These are phyloP conservation scores for Crithidia expoeki DNA, from an alignment of 208 protist genomes.

Conservation along the genomic window DNA sequence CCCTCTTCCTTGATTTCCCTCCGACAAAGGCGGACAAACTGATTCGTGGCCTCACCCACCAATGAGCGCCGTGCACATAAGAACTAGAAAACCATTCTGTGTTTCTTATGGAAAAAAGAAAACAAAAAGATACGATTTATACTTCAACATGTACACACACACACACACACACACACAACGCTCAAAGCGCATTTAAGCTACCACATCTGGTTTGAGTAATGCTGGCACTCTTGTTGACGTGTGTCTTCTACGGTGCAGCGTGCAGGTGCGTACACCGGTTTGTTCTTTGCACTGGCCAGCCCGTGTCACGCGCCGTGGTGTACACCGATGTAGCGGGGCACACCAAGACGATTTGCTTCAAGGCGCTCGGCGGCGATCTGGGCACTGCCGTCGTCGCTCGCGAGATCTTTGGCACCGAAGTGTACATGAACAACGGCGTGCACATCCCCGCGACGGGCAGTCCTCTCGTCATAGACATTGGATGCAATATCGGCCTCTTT, in stretches of 20 bases:
- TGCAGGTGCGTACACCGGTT: slow-evolving; percentile 23
- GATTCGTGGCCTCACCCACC: too few species aligned
- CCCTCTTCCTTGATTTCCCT: background rate
- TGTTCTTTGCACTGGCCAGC: slow-evolving; percentile 19
- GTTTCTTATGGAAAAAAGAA: too few species aligned
- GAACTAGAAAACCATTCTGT: too few species aligned
- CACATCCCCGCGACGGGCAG: slow-evolving; percentile 1
- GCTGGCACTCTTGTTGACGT: background rate
- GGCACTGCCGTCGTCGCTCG: slow-evolving; percentile 36
- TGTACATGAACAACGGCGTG: slow-evolving; percentile 47
- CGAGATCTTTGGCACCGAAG: slow-evolving; percentile 43
- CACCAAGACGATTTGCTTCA: slow-evolving; percentile 2
- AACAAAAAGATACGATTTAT: too few species aligned
- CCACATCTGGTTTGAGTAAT: background rate
- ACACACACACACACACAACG: too few species aligned
- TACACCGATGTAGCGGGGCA: slow-evolving; percentile 8
- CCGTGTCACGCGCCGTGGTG: background rate
- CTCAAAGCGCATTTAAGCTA: too few species aligned
- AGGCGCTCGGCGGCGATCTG: slow-evolving; percentile 34
- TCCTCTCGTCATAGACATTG: slow-evolving; percentile 49
- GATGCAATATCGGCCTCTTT: slow-evolving; percentile 56
- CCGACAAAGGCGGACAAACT: background rate
- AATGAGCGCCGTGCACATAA: too few species aligned
- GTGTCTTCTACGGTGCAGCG: slow-evolving; percentile 2
- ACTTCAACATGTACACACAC: too few species aligned